Evolutionary conservation across 2,329 filamentous ascomycete genomes (phyloP), one percentile per base, ranked within the genome.

Genomic region (Arachnopeziza araneosa): DNA sequence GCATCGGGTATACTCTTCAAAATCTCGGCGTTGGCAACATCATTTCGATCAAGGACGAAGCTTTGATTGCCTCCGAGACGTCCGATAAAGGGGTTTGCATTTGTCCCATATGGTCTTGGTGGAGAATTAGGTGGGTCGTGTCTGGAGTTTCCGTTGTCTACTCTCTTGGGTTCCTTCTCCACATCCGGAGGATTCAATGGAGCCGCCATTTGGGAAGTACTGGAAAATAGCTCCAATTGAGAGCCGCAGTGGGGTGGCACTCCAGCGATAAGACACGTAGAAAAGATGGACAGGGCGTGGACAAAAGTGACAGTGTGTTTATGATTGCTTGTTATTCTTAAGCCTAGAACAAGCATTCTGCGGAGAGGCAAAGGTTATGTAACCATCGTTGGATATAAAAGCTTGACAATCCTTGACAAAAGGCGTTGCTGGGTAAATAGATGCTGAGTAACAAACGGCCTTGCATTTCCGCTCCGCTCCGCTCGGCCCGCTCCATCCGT

Each of bases 1-100:
- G 77, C 76, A 65, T 78, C 76, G 0, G 76, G 76, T 12, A 73
- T 66, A 22, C 68, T 67, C 49, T 74, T 70, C 55, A 62, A 67
- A 56, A 67, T 50, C 19, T 48, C 30, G n/a, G 49, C 50, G 12
- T 63, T 55, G 9, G 26, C 24, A 14, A 71, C 69, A 56, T 67
- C 55, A n/a, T 62, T 67, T 32, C 70, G 70, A 19, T 63, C 57
- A 55, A 74, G 66, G 5, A 72, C 64, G 57, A 74, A 73, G 51
- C 69, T 70, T 64, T 75, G 74, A 56, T 75, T 75, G 21, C 70
- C 73, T 44, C 74, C 74, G 2, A 75, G 52, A 24, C 73, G 71
- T 52, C 74, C 74, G 1, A 73, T 72, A 60, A 75, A 76, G 9
- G 63, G 61, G 23, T 56, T 57, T 2, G 52, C 48, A 10, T 51